Evolutionary conservation across 441 rosid genomes (phyloP).

Genomic region (Gossypium laxum): DNA sequence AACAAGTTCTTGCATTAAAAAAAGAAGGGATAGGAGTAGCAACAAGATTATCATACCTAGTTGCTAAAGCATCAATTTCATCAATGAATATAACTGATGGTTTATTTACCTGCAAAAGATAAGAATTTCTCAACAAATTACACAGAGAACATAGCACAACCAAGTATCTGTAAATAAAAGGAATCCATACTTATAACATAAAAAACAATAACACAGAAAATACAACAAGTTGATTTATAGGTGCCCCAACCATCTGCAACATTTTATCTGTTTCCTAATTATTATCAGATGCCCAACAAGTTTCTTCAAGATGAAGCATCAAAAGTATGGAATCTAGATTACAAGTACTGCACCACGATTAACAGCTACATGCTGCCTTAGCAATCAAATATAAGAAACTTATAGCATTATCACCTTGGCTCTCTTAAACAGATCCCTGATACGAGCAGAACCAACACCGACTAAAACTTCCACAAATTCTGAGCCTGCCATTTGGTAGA

Average conservation of each 20-base stretch:
- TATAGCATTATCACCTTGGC: slow-evolving; percentile 53
- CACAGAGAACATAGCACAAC: slow-evolving; percentile 3
- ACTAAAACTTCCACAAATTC: slow-evolving; percentile 93
- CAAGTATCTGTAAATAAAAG: slow-evolving; percentile 9
- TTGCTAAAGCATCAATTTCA: slow-evolving; percentile 88
- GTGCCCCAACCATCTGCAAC: slow-evolving; percentile 3
- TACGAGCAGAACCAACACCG: slow-evolving; percentile 95
- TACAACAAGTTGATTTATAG: slow-evolving; percentile 1
- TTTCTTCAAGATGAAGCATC: background rate
- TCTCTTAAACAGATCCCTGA: slow-evolving; percentile 88
- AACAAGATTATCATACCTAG: slow-evolving; percentile 39
- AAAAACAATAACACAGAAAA: background rate
- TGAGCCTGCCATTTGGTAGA: slow-evolving; percentile 97
- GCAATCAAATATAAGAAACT: background rate
- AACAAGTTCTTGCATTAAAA: background rate
- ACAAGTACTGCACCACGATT: background rate
- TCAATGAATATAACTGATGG: slow-evolving; percentile 92
- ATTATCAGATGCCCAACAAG: background rate
- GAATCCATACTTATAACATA: background rate
- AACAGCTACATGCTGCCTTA: background rate
- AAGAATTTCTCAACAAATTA: slow-evolving; percentile 15
- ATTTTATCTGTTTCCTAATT: slow-evolving; percentile 9
- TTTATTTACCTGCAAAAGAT: slow-evolving; percentile 67
- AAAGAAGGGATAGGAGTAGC: background rate
- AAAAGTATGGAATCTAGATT: background rate